phyloP scores from a whole-genome alignment of 1,284 basidiomycete genomes.

The Cutaneotrichosporon sp. region DNA sequence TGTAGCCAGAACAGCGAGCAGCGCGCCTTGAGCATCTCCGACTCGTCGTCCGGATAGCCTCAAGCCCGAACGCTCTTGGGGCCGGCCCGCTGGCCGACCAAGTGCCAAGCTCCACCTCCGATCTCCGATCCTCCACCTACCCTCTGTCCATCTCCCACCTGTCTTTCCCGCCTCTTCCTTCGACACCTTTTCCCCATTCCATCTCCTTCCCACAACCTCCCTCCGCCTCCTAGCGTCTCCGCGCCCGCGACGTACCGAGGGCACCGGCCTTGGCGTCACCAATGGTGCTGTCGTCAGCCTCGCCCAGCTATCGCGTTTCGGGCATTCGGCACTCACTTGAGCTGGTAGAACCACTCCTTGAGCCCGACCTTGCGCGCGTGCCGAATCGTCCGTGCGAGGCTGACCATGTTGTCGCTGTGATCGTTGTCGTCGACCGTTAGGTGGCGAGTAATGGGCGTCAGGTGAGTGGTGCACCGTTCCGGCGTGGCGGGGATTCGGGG shows the following conservation, averaged over 20 bases:
- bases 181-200: background rate
- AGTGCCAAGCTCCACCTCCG: background rate
- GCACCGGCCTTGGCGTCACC: constrained; percentile 83
- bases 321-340: constrained; percentile 48
- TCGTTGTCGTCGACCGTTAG: background rate
- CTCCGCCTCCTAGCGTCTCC: background rate
- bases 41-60: too few relatives aligned
- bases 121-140: background rate
- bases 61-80: background rate
- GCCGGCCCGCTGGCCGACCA: background rate
- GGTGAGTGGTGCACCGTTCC: background rate
- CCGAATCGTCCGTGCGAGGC: constrained; percentile 70
- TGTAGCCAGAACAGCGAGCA: background rate
- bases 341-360: constrained; percentile 76
- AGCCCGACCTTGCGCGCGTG: constrained; percentile 71
- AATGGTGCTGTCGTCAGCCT: constrained; percentile 67
- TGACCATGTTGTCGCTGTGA: constrained; percentile 60
- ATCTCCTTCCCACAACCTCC: background rate
- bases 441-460: background rate
- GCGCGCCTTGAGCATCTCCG: background rate
- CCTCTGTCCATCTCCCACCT: background rate
- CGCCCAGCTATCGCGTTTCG: background rate
- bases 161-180: background rate
- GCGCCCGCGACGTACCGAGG: constrained; percentile 46
- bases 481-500: constrained; percentile 1